Evolutionary conservation across 2,329 filamentous ascomycete genomes (phyloP).

Genomic region (Didymella sp.): DNA sequence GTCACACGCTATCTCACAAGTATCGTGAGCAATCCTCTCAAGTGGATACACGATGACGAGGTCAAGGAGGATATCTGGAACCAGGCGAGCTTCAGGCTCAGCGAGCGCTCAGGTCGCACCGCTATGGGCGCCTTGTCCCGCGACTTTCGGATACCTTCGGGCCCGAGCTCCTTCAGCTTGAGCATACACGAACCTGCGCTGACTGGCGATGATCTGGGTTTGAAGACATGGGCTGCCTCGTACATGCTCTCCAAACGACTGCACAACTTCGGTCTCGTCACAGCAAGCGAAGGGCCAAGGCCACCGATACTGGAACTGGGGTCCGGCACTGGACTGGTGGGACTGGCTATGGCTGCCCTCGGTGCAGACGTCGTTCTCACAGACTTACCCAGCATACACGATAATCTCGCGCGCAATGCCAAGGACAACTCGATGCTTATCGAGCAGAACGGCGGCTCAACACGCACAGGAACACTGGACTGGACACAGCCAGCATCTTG

Average conservation of each 20-base stretch:
- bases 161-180: slow-evolving; percentile 59
- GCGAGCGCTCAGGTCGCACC: slow-evolving; percentile 82
- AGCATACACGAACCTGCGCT: slow-evolving; percentile 84
- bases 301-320: slow-evolving; percentile 75
- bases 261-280: slow-evolving; percentile 38
- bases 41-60: slow-evolving; percentile 73
- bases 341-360: slow-evolving; percentile 81
- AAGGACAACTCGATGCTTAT: slow-evolving; percentile 67
- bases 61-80: slow-evolving; percentile 76
- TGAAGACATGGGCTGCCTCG: slow-evolving; percentile 96
- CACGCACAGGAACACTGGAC: slow-evolving; percentile 72
- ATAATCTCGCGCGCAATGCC: slow-evolving; percentile 80
- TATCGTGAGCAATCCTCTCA: slow-evolving; percentile 70
- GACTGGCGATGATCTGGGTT: slow-evolving; percentile 84
- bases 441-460: slow-evolving; percentile 60
- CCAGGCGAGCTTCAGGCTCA: slow-evolving; percentile 77
- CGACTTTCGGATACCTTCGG: slow-evolving; percentile 63
- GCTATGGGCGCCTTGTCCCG: slow-evolving; percentile 70
- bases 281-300: slow-evolving; percentile 1
- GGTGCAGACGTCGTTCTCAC: slow-evolving; percentile 73
- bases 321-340: slow-evolving; percentile 89
- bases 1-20: slow-evolving; percentile 71
- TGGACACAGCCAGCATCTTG: slow-evolving; percentile 70
- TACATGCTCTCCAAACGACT: slow-evolving; percentile 83
- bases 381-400: slow-evolving; percentile 82